Percentiles rank a stretch among this genome's conserved stretches.
Evolutionary conservation across 441 rosid species (phyloP).

Genomic region (Erodium moschatum): DNA sequence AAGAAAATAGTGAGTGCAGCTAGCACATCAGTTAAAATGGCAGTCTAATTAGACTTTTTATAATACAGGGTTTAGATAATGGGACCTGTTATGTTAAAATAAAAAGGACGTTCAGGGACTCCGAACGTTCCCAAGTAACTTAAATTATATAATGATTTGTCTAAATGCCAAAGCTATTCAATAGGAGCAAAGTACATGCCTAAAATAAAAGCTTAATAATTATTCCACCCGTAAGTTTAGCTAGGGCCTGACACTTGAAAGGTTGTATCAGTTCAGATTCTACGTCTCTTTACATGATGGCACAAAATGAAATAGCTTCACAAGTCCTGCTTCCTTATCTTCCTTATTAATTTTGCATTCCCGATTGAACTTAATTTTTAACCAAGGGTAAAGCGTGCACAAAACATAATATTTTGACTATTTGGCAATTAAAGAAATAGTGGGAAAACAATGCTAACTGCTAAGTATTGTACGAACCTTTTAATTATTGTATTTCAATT

Average conservation of each 20-base stretch:
- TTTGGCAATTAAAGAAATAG: background rate
- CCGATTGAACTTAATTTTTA: background rate
- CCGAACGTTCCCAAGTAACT: background rate
- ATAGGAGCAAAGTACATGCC: background rate
- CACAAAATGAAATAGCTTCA: background rate
- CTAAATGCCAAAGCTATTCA: background rate
- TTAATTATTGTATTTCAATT: background rate
- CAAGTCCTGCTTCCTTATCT: background rate
- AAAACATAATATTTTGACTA: background rate
- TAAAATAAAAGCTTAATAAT: background rate
- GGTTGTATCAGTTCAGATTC: too few species aligned
- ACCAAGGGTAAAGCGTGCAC: background rate
- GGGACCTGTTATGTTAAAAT: background rate
- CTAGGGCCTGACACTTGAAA: too few species aligned
- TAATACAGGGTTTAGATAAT: background rate
- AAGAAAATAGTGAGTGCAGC: background rate
- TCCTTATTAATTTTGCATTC: background rate
- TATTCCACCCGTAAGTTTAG: background rate
- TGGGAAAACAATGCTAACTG: background rate
- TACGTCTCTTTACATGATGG: background rate
- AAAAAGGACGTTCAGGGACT: background rate
- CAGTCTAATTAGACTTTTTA: conserved; percentile 1
- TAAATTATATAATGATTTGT: background rate
- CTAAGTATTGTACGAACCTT: background rate
- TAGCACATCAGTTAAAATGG: background rate